phyloP scores from a whole-genome alignment of 768 basidiomycete genomes.

The Nevesoporus exiguus region DNA sequence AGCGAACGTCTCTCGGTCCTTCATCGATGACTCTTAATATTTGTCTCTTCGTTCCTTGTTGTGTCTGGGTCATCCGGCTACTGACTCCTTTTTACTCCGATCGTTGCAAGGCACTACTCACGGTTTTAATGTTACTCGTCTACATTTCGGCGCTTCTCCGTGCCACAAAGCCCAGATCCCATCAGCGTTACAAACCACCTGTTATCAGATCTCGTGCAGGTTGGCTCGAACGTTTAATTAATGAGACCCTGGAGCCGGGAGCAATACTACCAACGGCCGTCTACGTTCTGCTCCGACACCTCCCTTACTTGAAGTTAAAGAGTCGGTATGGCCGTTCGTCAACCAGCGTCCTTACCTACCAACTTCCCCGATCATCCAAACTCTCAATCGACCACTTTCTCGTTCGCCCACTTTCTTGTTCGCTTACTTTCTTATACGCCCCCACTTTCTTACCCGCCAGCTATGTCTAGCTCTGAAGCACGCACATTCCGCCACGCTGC shows the following conservation, averaged over 20 bases:
- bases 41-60: not conserved
- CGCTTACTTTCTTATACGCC: no score
- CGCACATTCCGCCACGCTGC: constrained; percentile 4
- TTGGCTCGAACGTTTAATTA: not conserved
- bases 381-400: no score
- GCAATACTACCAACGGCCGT: no score
- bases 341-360: no score
- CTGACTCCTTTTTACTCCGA: not conserved
- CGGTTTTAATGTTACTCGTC: constrained; percentile 2
- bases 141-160: not conserved
- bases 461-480: constrained; percentile 9
- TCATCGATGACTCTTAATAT: not conserved
- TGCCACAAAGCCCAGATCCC: not conserved
- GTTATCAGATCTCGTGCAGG: not conserved
- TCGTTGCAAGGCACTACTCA: not conserved
- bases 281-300: no score
- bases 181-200: not conserved
- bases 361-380: no score
- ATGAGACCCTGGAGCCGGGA: no score
- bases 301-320: no score
- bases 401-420: no score
- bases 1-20: not conserved
- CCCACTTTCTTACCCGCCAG: no score
- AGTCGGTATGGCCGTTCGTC: no score
- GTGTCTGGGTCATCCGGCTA: not conserved